Evolutionary conservation across 495 filamentous ascomycete genomes (phyloP).

Genomic region (Aspergillus homomorphus): DNA sequence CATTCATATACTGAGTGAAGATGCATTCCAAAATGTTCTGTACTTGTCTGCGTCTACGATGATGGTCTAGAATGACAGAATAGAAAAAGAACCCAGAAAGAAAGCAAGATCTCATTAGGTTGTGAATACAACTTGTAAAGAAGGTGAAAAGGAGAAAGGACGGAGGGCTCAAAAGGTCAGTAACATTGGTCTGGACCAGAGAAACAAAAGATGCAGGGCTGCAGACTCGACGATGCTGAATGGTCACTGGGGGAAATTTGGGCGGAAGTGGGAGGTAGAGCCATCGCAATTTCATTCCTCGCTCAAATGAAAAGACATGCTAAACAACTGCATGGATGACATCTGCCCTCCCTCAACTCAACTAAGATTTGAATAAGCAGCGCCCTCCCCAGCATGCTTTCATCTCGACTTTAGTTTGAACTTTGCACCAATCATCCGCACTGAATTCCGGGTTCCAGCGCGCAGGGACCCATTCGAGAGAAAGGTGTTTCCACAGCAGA

Average conservation of each 20-base stretch:
- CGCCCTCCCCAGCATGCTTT: not conserved
- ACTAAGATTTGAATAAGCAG: not conserved
- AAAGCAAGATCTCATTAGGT: not conserved
- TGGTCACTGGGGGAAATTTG: not conserved
- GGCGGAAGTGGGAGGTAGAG: not conserved
- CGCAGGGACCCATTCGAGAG: not conserved
- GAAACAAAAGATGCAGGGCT: slow-evolving; percentile 13
- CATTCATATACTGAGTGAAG: not conserved
- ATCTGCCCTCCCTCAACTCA: not conserved
- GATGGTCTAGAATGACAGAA: too few species aligned
- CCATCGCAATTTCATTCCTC: not conserved
- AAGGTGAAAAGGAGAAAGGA: not conserved
- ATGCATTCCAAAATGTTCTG: not conserved
- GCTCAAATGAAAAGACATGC: not conserved
- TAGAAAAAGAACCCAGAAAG: too few species aligned
- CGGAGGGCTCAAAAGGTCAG: slow-evolving; percentile 3
- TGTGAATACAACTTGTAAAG: not conserved
- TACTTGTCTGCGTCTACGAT: not conserved
- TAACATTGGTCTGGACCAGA: slow-evolving; percentile 20
- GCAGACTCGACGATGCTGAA: slow-evolving; percentile 13
- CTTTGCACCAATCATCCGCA: not conserved
- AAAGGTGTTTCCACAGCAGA: not conserved
- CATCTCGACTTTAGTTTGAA: not conserved
- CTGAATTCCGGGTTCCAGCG: not conserved
- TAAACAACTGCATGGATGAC: not conserved